Conservation (phyloP, 441 rosid genomes). For the Populus hybrid region DNA sequence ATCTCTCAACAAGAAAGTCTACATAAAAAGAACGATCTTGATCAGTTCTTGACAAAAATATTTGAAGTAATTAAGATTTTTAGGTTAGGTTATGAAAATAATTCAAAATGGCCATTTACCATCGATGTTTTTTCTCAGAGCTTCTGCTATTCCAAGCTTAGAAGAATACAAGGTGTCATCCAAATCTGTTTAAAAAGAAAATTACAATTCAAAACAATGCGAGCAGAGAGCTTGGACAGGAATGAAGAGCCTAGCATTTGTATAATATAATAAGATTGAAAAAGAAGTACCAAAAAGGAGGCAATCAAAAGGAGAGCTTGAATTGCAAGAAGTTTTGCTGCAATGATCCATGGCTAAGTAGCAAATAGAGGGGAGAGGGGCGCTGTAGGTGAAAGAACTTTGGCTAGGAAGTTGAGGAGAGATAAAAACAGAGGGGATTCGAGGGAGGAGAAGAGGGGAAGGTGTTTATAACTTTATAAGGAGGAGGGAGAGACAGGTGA, state of each 20-base stretch:
- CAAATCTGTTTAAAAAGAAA: slow-evolving; percentile 47
- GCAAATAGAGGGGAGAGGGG: not conserved
- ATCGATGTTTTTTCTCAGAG: slow-evolving; percentile 64
- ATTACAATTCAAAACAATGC: not conserved
- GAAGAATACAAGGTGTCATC: slow-evolving; percentile 87
- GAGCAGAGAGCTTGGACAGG: not conserved
- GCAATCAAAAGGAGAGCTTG: slow-evolving; percentile 45
- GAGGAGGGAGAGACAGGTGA: not conserved
- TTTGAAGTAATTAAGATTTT: not conserved
- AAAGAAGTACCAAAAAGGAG: slow-evolving; percentile 31
- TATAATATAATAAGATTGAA: not conserved
- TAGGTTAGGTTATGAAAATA: not conserved
- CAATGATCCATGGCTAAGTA: slow-evolving; percentile 36
- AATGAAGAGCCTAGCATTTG: not conserved
- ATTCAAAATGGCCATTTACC: slow-evolving; percentile 31
- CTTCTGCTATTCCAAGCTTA: slow-evolving; percentile 57
- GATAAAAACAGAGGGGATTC: too few relatives aligned
- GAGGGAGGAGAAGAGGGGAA: not conserved
- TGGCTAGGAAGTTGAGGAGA: not conserved
- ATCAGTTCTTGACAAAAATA: not conserved
- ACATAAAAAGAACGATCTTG: not conserved
- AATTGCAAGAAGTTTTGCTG: slow-evolving; percentile 14
- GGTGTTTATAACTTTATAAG: not conserved
- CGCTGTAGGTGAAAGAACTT: not conserved
- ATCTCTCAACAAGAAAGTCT: slow-evolving; percentile 74